These are phyloP conservation scores for Leptographium galeiforme DNA, from an alignment of 2,329 filamentous ascomycete genomes.

Conservation along the genomic window DNA sequence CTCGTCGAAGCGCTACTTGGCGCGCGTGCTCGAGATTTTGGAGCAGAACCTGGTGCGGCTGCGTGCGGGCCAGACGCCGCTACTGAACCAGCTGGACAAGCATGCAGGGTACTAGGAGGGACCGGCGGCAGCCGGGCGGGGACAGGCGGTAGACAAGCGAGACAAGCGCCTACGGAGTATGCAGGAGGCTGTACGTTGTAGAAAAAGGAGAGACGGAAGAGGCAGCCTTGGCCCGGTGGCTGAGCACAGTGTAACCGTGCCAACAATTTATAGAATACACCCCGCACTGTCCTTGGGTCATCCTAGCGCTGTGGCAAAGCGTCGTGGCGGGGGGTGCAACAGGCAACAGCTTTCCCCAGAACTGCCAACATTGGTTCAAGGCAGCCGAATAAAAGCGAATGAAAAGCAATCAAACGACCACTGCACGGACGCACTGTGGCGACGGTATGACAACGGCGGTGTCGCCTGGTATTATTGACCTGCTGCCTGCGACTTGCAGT, in stretches of 20 bases:
- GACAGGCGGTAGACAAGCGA: not conserved
- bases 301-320: not conserved
- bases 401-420: not conserved
- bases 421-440: not conserved
- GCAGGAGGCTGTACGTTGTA: too few species aligned
- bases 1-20: conserved; percentile 24
- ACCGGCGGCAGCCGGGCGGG: too few species aligned
- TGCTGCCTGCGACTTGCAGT: too few species aligned
- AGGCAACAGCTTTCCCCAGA: not conserved
- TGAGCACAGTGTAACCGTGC: too few species aligned
- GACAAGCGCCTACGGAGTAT: not conserved
- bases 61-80: conserved; percentile 4
- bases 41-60: conserved; percentile 23
- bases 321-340: not conserved
- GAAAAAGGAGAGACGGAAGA: too few species aligned
- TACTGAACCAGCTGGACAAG: conserved; percentile 11
- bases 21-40: conserved; percentile 29
- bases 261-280: too few species aligned
- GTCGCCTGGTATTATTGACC: too few species aligned
- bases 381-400: conserved; percentile 1
- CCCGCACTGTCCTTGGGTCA: too few species aligned
- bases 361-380: not conserved
- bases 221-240: too few species aligned
- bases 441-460: not conserved
- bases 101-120: conserved; percentile 11